Evolutionary conservation across 2,329 filamentous ascomycete species (phyloP).

Genomic region (Elsinoe australis): DNA sequence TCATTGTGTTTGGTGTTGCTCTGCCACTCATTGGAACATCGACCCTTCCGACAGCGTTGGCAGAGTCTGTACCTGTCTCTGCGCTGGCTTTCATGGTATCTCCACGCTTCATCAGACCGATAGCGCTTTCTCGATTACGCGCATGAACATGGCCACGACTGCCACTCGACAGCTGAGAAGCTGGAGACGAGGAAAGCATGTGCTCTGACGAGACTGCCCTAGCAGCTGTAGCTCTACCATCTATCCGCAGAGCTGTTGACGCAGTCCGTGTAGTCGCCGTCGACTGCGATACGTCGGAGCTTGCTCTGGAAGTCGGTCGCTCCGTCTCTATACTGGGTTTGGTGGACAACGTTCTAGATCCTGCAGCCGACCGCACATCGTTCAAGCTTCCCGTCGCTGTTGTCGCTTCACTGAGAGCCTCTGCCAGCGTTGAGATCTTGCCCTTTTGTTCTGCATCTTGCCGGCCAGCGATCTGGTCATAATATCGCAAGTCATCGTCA

Average conservation of each 20-base stretch:
- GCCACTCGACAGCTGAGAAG: conserved; percentile 27
- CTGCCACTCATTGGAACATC: conserved; percentile 33
- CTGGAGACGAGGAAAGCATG: conserved; percentile 30
- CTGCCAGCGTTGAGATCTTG: conserved; percentile 60
- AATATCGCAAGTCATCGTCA: conserved; percentile 60
- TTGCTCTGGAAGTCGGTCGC: conserved; percentile 4
- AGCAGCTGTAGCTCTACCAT: conserved; percentile 6
- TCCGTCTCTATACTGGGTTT: not conserved
- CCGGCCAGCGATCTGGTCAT: conserved; percentile 26
- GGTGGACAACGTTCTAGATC: not conserved
- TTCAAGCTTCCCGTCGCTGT: conserved; percentile 57
- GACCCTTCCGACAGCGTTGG: conserved; percentile 58
- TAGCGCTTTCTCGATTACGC: conserved; percentile 48
- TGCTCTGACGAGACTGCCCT: conserved; percentile 15
- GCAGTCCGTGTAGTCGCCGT: not conserved
- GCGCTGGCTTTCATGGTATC: conserved; percentile 53
- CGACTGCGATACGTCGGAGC: conserved; percentile 5
- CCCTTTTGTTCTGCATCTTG: conserved; percentile 28
- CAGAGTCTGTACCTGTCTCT: conserved; percentile 57
- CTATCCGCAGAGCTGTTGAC: conserved; percentile 9
- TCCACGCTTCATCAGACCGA: conserved; percentile 52
- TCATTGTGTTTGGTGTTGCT: not conserved
- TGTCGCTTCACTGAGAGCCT: conserved; percentile 85
- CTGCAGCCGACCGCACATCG: not conserved
- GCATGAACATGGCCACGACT: conserved; percentile 30